Evolutionary conservation across 257 asterid species (phyloP).

Genomic region (Ballota nigra): DNA sequence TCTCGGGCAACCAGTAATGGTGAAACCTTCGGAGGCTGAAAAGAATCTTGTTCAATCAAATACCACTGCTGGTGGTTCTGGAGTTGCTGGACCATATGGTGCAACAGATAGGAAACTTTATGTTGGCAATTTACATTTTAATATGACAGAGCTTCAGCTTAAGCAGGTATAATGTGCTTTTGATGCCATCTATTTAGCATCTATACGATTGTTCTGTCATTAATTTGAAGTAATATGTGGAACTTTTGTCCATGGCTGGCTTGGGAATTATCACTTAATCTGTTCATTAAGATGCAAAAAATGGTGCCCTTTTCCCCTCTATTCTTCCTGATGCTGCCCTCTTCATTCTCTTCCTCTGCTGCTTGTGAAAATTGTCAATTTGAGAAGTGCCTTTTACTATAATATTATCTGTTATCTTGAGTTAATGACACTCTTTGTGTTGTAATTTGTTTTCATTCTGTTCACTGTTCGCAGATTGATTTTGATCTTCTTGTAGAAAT

Average conservation of each 20-base stretch:
- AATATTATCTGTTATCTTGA: neutral
- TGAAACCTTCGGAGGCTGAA: constrained; percentile 98
- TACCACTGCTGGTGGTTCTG: constrained; percentile 63
- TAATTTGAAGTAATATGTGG: neutral
- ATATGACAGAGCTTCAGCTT: constrained; percentile 94
- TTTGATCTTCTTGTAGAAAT: constrained; percentile 37
- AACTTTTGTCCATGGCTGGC: neutral
- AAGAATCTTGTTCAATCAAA: constrained; percentile 96
- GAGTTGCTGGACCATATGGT: constrained; percentile 85
- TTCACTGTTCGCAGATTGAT: neutral
- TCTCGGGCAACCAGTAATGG: constrained; percentile 98
- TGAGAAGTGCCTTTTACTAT: neutral
- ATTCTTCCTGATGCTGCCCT: neutral
- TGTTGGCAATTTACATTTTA: constrained; percentile 94
- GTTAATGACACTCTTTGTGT: neutral
- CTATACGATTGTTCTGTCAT: neutral
- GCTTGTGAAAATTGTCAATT: neutral
- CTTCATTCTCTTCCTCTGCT: neutral
- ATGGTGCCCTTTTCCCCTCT: neutral
- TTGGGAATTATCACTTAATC: neutral
- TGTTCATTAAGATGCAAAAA: neutral
- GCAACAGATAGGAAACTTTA: constrained; percentile 89
- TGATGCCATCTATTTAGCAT: constrained; percentile 3
- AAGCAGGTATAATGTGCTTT: constrained; percentile 54
- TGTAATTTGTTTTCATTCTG: neutral